phyloP scores from a whole-genome alignment of 108 stramenopile genomes.

The Cafeteria roenbergensis region DNA sequence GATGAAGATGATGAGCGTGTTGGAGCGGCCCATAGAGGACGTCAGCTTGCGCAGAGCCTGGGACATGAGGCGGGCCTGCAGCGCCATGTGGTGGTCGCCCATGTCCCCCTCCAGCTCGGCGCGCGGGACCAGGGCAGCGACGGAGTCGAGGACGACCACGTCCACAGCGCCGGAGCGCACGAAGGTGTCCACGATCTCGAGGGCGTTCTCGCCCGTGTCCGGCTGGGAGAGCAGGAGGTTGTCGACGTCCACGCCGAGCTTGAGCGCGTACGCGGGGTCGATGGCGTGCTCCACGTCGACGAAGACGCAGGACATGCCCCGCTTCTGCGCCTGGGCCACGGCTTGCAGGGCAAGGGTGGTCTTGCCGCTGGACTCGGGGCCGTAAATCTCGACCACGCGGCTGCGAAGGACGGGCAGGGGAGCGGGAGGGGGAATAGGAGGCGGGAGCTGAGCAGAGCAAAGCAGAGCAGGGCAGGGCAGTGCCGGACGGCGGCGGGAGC shows the following conservation, averaged over 20 bases:
- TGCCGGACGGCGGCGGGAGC: not conserved
- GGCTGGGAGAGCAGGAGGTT: slow-evolving; percentile 75
- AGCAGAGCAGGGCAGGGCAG: not conserved
- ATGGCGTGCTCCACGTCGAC: slow-evolving; percentile 95
- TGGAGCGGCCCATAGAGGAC: slow-evolving; percentile 57
- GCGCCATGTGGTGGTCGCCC: slow-evolving; percentile 35
- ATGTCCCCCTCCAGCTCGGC: slow-evolving; percentile 61
- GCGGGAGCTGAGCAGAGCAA: not conserved
- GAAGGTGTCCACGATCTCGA: slow-evolving; percentile 87
- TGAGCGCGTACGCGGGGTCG: slow-evolving; percentile 72
- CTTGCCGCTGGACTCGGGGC: slow-evolving; percentile 82
- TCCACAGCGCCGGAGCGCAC: slow-evolving; percentile 73
- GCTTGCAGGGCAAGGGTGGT: slow-evolving; percentile 89
- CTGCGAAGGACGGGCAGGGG: slow-evolving; percentile 68
- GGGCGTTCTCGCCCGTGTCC: slow-evolving; percentile 87
- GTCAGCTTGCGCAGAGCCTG: slow-evolving; percentile 92
- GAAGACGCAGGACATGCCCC: slow-evolving; percentile 76
- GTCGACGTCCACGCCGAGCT: slow-evolving; percentile 70
- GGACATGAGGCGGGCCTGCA: slow-evolving; percentile 81
- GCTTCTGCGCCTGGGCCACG: slow-evolving; percentile 68
- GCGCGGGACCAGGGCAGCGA: slow-evolving; percentile 83
- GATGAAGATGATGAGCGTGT: slow-evolving; percentile 76
- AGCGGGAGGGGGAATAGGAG: slow-evolving; percentile 46
- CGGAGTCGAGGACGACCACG: slow-evolving; percentile 80
- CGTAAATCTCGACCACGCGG: slow-evolving; percentile 82